Evolutionary conservation across 2,329 filamentous ascomycete genomes (phyloP).

Genomic region (Lasiodiplodia sp.): DNA sequence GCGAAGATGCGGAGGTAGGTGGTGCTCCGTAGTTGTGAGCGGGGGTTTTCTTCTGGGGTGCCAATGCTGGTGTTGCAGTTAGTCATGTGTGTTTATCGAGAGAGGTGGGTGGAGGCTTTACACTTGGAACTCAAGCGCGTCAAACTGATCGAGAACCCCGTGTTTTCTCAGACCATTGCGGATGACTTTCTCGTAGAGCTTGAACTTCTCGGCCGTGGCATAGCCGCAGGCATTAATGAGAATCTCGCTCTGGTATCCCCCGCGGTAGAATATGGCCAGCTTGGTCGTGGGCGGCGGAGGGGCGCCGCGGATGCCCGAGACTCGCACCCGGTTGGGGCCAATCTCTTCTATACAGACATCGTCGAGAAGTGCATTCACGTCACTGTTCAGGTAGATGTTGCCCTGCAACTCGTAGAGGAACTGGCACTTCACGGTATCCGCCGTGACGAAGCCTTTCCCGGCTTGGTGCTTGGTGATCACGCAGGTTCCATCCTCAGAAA

Average conservation of each 20-base stretch:
- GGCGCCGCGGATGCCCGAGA: conserved; percentile 49
- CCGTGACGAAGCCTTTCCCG: conserved; percentile 40
- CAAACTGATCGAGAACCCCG: not conserved
- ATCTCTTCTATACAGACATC: conserved; percentile 43
- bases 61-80: not conserved
- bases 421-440: conserved; percentile 48
- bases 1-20: conserved; percentile 44
- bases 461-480: conserved; percentile 58
- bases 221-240: conserved; percentile 3
- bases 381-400: conserved; percentile 53
- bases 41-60: conserved; percentile 39
- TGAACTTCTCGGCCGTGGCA: conserved; percentile 11
- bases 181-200: conserved; percentile 11
- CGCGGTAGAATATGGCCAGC: conserved; percentile 48
- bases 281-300: conserved; percentile 52
- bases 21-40: conserved; percentile 42
- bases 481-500: conserved; percentile 54
- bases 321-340: conserved; percentile 43
- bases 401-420: conserved; percentile 59
- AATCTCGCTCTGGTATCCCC: conserved; percentile 46
- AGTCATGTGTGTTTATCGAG: not conserved
- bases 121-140: conserved; percentile 28
- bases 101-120: not conserved
- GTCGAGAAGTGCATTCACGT: conserved; percentile 52
- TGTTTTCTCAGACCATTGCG: conserved; percentile 4